Base-by-base conservation (phyloP, 2,329 filamentous ascomycete species). In the Xylogone sp. region DNA sequence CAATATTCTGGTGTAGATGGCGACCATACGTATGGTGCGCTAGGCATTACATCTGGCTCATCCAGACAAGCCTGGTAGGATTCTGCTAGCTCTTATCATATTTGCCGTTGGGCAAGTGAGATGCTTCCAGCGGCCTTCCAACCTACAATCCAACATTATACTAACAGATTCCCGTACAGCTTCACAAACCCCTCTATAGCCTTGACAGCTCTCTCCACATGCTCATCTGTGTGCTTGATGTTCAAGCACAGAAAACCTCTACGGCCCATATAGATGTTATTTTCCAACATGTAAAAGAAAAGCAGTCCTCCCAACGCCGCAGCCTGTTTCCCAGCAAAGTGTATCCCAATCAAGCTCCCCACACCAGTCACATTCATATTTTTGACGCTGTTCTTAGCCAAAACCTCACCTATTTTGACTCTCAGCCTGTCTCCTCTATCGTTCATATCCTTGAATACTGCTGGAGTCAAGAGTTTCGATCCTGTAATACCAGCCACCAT, bases 401-500 rank as follows among this genome's bases (percentile, higher is more conserved):
- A 48, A 5, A 59, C 47, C 12, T 18, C 42, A 12, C 51, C 45
- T 3, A 58, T 44, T 5, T 43, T 27, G 13, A 22, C 22, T 22
- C 44, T 54, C 16, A 63, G 21, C 13, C 48, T 42, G 9, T 61
- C 56, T 0, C 61, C 58, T 2, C 59, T 44, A 2, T 45, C 31
- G 39, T 62, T 63, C 3, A 62, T 31, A 16, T 51, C 39, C 18
- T 53, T 43, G 2, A 61, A 48, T 12, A 54, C 42, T 2, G 45
- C 42, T 21, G 57, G 55, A 13, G 48, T 53, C 42, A 59, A 57
- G 13, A 62, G 53, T 10, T 61, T 55, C 42, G 61, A 47, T 21
- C 59, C 61, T 3, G 45, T 49, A 48, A 50, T 53, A 3, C 83
- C 83, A 7, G 79, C 78, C 21, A 72, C 69, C 73, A 86, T 87